Evolutionary conservation across 1,139 yeast species (phyloP).

Genomic region (Pichia norvegensis): DNA sequence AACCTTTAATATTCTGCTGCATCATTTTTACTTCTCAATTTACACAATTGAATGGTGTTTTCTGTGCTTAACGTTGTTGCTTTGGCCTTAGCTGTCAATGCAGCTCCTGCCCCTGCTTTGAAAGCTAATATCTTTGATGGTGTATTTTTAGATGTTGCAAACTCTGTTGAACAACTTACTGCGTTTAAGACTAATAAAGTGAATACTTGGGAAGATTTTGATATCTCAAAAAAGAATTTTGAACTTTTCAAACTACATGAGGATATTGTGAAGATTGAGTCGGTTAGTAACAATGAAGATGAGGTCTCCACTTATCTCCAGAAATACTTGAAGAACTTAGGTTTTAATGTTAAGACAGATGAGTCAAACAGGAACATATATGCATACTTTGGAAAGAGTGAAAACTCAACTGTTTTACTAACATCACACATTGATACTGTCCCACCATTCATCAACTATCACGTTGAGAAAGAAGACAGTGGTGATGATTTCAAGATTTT

Average conservation of each 20-base stretch:
- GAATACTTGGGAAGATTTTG: constrained; percentile 1
- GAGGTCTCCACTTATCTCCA: constrained; percentile 18
- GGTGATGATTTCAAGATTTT: constrained; percentile 41
- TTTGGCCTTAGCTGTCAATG: constrained; percentile 3
- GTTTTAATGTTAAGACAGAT: constrained; percentile 35
- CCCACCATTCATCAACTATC: constrained; percentile 56
- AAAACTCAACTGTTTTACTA: constrained; percentile 44
- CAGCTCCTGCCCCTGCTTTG: constrained; percentile 7
- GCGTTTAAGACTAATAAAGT: neutral
- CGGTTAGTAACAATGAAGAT: constrained; percentile 23
- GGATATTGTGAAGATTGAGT: constrained; percentile 19
- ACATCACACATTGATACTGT: constrained; percentile 70
- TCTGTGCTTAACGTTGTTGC: neutral
- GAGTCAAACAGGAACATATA: constrained; percentile 44
- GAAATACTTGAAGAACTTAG: constrained; percentile 16
- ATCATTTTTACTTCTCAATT: neutral
- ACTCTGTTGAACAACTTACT: constrained; percentile 3
- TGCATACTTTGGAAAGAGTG: constrained; percentile 43
- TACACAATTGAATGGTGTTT: neutral
- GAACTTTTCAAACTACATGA: constrained; percentile 23
- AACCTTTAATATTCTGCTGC: no score
- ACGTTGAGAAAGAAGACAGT: constrained; percentile 17
- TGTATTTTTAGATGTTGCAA: neutral
- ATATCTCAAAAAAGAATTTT: constrained; percentile 12
- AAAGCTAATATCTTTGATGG: neutral